Percentiles rank a stretch among this genome's conserved stretches.
These are phyloP conservation scores for Ogataea methanolica DNA, from an alignment of 805 yeast genomes.

Conservation along the genomic window DNA sequence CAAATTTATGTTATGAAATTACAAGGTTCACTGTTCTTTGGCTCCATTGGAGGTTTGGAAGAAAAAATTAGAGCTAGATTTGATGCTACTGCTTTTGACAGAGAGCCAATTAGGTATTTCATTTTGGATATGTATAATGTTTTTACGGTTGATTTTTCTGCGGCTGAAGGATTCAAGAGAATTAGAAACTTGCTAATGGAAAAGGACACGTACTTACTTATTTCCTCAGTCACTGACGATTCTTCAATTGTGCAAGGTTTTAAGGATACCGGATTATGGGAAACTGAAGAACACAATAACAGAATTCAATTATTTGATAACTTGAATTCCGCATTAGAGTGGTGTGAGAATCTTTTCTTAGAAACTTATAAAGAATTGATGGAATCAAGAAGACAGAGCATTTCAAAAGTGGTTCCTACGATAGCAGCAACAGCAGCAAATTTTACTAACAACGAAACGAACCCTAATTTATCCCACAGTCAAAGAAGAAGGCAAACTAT, in stretches of 20 bases:
- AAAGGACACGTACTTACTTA: constrained; percentile 63
- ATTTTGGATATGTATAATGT: constrained; percentile 84
- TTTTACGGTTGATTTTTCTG: constrained; percentile 81
- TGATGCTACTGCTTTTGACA: constrained; percentile 45
- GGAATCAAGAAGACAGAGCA: constrained; percentile 2
- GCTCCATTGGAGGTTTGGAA: constrained; percentile 92
- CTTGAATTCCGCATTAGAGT: constrained; percentile 84
- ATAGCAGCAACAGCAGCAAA: not conserved
- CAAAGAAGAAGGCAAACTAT: constrained; percentile 15
- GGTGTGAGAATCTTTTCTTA: constrained; percentile 93
- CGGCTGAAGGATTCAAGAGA: constrained; percentile 92
- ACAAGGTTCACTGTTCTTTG: constrained; percentile 88
- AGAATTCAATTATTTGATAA: constrained; percentile 64
- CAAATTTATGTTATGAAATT: constrained; percentile 85
- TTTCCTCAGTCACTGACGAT: constrained; percentile 70
- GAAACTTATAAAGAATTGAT: constrained; percentile 45
- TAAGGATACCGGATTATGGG: constrained; percentile 79
- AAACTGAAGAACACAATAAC: constrained; percentile 39
- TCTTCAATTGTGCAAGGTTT: constrained; percentile 67
- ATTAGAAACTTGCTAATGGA: constrained; percentile 73
- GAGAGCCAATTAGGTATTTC: constrained; percentile 69
- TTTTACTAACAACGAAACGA: not conserved
- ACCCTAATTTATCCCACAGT: not conserved
- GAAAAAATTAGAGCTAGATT: constrained; percentile 61
- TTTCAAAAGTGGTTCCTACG: not conserved